These are phyloP conservation scores for Tricholoma matsutake DNA, from an alignment of 768 basidiomycete genomes.

Conservation along the genomic window DNA sequence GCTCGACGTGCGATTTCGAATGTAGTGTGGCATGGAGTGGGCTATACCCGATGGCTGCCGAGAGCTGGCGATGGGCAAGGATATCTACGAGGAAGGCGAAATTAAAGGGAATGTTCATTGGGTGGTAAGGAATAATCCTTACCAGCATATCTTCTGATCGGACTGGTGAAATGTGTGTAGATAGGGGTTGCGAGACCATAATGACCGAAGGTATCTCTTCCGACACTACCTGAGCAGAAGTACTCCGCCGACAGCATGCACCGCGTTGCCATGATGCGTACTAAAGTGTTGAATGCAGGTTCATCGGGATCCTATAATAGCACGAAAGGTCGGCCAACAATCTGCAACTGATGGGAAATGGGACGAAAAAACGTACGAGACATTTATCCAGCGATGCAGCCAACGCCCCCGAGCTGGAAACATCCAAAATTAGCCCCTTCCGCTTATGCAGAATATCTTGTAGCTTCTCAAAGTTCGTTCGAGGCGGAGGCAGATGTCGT, in stretches of 20 bases:
- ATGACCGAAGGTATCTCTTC: slow-evolving; percentile 89
- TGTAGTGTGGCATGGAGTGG: slow-evolving; percentile 87
- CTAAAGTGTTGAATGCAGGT: slow-evolving; percentile 94
- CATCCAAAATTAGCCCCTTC: slow-evolving; percentile 79
- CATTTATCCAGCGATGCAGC: slow-evolving; percentile 88
- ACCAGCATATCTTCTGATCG: slow-evolving; percentile 95
- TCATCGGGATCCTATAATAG: slow-evolving; percentile 65
- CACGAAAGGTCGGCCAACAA: background rate
- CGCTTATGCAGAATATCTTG: slow-evolving; percentile 89
- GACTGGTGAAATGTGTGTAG: slow-evolving; percentile 98
- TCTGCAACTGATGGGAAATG: background rate
- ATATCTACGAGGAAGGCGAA: slow-evolving; percentile 56
- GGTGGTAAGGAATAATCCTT: slow-evolving; percentile 16
- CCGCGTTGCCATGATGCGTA: slow-evolving; percentile 97
- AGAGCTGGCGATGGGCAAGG: slow-evolving; percentile 88
- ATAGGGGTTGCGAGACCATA: slow-evolving; percentile 97
- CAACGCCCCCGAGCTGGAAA: slow-evolving; percentile 86
- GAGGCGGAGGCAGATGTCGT: slow-evolving; percentile 89
- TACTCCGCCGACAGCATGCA: slow-evolving; percentile 99
- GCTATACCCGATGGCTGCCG: slow-evolving; percentile 82
- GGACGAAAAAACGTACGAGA: slow-evolving; percentile 45
- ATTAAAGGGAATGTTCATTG: background rate
- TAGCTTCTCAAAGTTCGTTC: slow-evolving; percentile 91
- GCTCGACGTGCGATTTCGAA: slow-evolving; percentile 85
- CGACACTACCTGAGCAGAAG: slow-evolving; percentile 93